Conservation (phyloP, 345 rosid genomes). For the Dipteronia dyeriana region DNA sequence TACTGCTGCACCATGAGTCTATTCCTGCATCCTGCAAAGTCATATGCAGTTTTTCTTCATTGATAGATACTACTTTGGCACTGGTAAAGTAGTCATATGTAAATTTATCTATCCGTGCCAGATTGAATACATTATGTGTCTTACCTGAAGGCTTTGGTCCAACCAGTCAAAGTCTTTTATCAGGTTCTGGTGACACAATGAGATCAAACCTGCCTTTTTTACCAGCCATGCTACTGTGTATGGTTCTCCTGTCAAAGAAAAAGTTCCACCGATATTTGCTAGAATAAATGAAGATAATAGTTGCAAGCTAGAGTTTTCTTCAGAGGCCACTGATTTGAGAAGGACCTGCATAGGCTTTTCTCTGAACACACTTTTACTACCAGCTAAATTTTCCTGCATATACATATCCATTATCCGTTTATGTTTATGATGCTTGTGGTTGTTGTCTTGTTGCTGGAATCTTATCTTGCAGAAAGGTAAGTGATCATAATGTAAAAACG, state of each 20-base stretch:
- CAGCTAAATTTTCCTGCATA: slow-evolving; percentile 60
- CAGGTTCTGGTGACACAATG: slow-evolving; percentile 64
- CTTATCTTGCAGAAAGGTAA: neutral
- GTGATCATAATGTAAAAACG: slow-evolving; percentile 9
- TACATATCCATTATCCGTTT: slow-evolving; percentile 1
- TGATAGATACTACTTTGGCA: neutral
- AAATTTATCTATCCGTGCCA: neutral
- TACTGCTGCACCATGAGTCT: slow-evolving; percentile 74
- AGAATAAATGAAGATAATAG: slow-evolving; percentile 59
- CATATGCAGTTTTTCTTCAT: neutral
- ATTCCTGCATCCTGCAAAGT: slow-evolving; percentile 61
- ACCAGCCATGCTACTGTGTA: slow-evolving; percentile 85
- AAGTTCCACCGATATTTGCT: slow-evolving; percentile 88
- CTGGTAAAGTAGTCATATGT: neutral
- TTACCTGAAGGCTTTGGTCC: slow-evolving; percentile 73
- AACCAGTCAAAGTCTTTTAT: slow-evolving; percentile 75
- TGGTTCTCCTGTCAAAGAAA: slow-evolving; percentile 84
- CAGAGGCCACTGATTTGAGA: slow-evolving; percentile 47
- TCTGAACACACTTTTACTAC: slow-evolving; percentile 42
- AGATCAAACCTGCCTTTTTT: slow-evolving; percentile 78
- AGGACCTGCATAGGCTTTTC: slow-evolving; percentile 62
- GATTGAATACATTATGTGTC: neutral
- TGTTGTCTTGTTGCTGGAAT: neutral
- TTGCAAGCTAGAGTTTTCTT: slow-evolving; percentile 49
- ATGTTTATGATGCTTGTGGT: neutral